phyloP scores from a whole-genome alignment of 768 basidiomycete species.

The Hericium rajendrae region DNA sequence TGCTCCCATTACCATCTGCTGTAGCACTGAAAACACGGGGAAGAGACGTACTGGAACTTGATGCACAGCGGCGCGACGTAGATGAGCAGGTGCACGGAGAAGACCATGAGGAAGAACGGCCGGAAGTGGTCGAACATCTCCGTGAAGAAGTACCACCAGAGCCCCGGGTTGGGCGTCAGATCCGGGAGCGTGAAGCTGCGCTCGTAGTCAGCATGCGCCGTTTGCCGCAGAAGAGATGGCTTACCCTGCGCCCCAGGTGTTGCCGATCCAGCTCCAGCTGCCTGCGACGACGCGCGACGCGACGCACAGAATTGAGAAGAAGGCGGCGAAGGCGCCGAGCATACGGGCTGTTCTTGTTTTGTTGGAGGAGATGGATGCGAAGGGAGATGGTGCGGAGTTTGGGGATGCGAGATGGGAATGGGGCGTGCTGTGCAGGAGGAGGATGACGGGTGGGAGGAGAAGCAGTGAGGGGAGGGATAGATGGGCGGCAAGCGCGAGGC shows the following conservation, averaged over 20 bases:
- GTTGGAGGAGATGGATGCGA: background rate
- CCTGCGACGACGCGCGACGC: slow-evolving; percentile 51
- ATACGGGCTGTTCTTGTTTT: slow-evolving; percentile 22
- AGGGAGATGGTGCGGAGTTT: slow-evolving; percentile 17
- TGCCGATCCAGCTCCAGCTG: slow-evolving; percentile 55
- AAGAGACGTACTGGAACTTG: slow-evolving; percentile 63
- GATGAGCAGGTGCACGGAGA: slow-evolving; percentile 80
- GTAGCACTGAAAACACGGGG: background rate
- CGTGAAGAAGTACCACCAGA: slow-evolving; percentile 99
- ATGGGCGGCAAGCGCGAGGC: slow-evolving; percentile 64
- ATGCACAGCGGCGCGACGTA: slow-evolving; percentile 81
- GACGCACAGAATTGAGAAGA: slow-evolving; percentile 36
- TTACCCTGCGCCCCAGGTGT: slow-evolving; percentile 84
- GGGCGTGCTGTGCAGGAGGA: slow-evolving; percentile 54
- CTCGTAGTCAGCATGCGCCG: background rate
- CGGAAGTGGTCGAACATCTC: slow-evolving; percentile 99
- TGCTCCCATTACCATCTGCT: slow-evolving; percentile 20
- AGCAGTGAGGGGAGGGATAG: slow-evolving; percentile 64
- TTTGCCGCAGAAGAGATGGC: slow-evolving; percentile 14
- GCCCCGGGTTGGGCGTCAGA: slow-evolving; percentile 85
- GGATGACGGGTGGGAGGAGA: slow-evolving; percentile 55
- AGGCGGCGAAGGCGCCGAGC: slow-evolving; percentile 41
- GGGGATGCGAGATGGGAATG: slow-evolving; percentile 64
- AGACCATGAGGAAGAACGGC: slow-evolving; percentile 90
- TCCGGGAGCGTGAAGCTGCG: slow-evolving; percentile 73